phyloP scores from a whole-genome alignment of 2,329 filamentous ascomycete genomes.

The Lachnellula subtilissima region DNA sequence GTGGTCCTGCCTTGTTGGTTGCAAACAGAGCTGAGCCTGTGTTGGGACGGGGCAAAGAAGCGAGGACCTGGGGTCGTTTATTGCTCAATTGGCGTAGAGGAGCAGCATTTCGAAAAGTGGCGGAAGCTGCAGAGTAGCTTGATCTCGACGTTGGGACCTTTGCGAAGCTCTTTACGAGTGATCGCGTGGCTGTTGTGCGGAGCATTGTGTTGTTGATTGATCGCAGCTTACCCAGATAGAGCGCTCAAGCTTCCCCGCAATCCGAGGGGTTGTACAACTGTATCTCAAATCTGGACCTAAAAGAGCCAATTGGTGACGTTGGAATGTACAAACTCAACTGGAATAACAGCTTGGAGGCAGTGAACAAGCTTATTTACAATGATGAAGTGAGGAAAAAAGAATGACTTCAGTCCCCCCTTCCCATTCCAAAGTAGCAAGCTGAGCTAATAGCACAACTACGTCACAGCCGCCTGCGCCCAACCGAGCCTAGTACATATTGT shows the following conservation, averaged over 20 bases:
- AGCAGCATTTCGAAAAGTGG: slow-evolving; percentile 16
- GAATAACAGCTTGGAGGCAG: slow-evolving; percentile 1
- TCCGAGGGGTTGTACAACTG: background rate
- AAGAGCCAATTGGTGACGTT: slow-evolving; percentile 12
- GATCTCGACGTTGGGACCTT: slow-evolving; percentile 21
- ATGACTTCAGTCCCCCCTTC: background rate
- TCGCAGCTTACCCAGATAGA: slow-evolving; percentile 9
- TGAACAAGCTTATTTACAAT: slow-evolving; percentile 1
- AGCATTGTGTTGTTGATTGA: slow-evolving; percentile 24
- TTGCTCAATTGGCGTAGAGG: slow-evolving; percentile 19
- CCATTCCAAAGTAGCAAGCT: slow-evolving; percentile 8
- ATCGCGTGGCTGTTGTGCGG: slow-evolving; percentile 27
- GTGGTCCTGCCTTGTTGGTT: slow-evolving; percentile 23
- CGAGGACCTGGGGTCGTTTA: slow-evolving; percentile 21
- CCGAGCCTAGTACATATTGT: background rate
- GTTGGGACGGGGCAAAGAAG: slow-evolving; percentile 31
- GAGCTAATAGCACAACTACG: slow-evolving; percentile 1
- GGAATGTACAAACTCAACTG: slow-evolving; percentile 2
- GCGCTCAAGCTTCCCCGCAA: slow-evolving; percentile 23
- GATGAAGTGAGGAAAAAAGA: background rate
- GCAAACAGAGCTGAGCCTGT: slow-evolving; percentile 44
- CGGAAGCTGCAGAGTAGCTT: slow-evolving; percentile 25
- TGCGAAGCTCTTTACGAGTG: slow-evolving; percentile 26
- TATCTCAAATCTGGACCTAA: slow-evolving; percentile 3
- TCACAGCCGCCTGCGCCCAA: background rate